Conservation (phyloP, 495 filamentous ascomycete genomes). For the Tirmania nivea region DNA sequence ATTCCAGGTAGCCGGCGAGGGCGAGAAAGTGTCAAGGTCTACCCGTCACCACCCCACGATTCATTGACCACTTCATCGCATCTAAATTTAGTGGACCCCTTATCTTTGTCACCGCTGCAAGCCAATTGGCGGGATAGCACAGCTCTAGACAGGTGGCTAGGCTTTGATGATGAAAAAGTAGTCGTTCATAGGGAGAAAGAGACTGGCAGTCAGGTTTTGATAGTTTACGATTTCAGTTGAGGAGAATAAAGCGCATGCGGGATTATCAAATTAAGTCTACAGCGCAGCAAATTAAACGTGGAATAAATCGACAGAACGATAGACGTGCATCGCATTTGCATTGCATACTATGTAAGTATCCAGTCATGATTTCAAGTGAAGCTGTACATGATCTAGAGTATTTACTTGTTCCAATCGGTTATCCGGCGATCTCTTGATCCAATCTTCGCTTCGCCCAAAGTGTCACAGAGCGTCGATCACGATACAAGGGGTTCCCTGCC, state of each 20-base stretch:
- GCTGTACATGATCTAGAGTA: no score
- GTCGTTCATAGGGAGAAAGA: constrained; percentile 57
- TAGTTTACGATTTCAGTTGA: constrained; percentile 70
- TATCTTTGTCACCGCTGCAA: neutral
- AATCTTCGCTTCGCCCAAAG: no score
- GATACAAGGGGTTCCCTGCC: neutral
- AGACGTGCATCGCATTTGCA: neutral
- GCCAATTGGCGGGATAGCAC: constrained; percentile 6
- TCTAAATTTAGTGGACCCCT: neutral
- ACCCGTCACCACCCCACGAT: neutral
- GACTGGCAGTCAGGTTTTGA: constrained; percentile 45
- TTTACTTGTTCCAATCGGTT: no score
- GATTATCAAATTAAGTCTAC: neutral
- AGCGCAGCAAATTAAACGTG: no score
- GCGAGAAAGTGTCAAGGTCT: constrained; percentile 10
- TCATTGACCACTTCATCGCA: neutral
- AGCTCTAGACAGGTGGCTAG: constrained; percentile 35
- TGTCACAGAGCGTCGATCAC: neutral
- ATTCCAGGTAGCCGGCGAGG: constrained; percentile 20
- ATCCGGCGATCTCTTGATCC: no score
- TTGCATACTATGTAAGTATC: neutral
- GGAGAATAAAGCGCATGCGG: neutral
- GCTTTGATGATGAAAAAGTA: constrained; percentile 87
- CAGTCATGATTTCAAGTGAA: no score
- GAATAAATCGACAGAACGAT: neutral